Percentiles rank a stretch among this genome's conserved stretches.
These are phyloP conservation scores for Asclepias syriaca DNA, from an alignment of 257 asterid genomes.

Conservation along the genomic window DNA sequence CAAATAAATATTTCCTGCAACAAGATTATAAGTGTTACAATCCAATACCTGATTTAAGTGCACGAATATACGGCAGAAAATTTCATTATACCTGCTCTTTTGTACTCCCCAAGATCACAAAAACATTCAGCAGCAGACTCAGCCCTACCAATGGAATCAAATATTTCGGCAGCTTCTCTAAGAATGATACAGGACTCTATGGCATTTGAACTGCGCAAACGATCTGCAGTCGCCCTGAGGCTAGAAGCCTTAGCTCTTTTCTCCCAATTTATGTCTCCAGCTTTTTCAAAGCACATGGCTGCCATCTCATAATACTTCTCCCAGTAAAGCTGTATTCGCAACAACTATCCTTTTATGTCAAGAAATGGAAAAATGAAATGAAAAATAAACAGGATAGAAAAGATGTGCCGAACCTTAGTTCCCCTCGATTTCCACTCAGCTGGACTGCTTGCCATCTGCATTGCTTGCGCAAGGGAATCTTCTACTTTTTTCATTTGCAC, in stretches of 20 bases:
- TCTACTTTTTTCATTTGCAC: constrained; percentile 48
- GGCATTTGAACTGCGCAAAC: constrained; percentile 34
- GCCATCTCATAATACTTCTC: constrained; percentile 67
- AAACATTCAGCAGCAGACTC: constrained; percentile 62
- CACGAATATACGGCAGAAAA: too few relatives aligned
- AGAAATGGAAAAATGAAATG: background rate
- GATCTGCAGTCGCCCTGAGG: constrained; percentile 43
- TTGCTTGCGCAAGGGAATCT: constrained; percentile 50
- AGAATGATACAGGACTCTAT: constrained; percentile 35
- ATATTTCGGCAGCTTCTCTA: constrained; percentile 66
- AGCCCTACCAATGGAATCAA: constrained; percentile 40
- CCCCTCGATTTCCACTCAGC: constrained; percentile 70
- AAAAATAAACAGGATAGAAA: background rate
- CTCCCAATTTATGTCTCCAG: constrained; percentile 53
- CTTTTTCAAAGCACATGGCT: constrained; percentile 58
- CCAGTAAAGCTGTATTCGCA: constrained; percentile 49
- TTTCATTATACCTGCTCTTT: constrained; percentile 40
- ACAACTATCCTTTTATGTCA: background rate
- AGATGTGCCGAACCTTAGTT: constrained; percentile 34
- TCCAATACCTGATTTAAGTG: background rate
- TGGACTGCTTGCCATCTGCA: constrained; percentile 59
- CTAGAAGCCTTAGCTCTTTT: constrained; percentile 57
- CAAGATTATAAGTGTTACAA: background rate
- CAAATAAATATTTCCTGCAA: constrained; percentile 47
- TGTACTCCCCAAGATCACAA: too few relatives aligned